phyloP scores from a whole-genome alignment of 2,329 filamentous ascomycete genomes.

The Dactylellina cionopaga region DNA sequence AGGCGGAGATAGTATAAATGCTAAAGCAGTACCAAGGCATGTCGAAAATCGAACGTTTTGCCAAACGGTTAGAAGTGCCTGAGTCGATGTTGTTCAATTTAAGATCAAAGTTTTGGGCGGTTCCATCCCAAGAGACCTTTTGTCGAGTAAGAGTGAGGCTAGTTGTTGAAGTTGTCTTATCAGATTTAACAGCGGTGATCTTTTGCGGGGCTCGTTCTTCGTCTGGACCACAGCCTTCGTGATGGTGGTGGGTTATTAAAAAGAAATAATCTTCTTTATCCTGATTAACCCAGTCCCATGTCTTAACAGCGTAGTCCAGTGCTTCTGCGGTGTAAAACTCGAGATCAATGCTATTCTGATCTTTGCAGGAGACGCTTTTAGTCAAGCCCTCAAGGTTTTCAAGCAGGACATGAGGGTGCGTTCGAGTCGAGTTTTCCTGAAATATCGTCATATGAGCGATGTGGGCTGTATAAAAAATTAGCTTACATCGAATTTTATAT shows the following conservation, averaged over 20 bases:
- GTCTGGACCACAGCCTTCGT: conserved; percentile 9
- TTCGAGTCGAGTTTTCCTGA: no score
- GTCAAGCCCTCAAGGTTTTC: conserved; percentile 9
- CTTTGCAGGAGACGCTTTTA: background rate
- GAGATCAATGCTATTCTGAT: background rate
- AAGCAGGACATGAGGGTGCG: background rate
- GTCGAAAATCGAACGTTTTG: no score
- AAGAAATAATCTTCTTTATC: conserved; percentile 3
- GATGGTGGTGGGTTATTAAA: conserved; percentile 6
- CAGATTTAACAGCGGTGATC: background rate
- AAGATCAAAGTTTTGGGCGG: background rate
- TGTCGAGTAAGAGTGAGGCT: background rate
- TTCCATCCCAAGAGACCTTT: conserved; percentile 2
- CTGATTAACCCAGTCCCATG: conserved; percentile 8
- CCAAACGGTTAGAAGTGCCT: no score
- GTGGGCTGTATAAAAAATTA: no score
- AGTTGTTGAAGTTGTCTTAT: background rate
- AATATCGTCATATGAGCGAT: background rate
- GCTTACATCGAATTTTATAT: background rate
- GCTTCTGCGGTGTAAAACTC: background rate
- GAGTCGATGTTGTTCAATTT: background rate
- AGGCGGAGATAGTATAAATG: background rate
- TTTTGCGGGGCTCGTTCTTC: no score
- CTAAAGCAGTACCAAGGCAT: no score
- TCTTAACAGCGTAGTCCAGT: background rate